A percentile compares a stretch with the other conserved stretches of the same genome.
These are phyloP conservation scores for Neonectria magnoliae DNA, from an alignment of 2,329 filamentous ascomycete species.

Conservation along the genomic window DNA sequence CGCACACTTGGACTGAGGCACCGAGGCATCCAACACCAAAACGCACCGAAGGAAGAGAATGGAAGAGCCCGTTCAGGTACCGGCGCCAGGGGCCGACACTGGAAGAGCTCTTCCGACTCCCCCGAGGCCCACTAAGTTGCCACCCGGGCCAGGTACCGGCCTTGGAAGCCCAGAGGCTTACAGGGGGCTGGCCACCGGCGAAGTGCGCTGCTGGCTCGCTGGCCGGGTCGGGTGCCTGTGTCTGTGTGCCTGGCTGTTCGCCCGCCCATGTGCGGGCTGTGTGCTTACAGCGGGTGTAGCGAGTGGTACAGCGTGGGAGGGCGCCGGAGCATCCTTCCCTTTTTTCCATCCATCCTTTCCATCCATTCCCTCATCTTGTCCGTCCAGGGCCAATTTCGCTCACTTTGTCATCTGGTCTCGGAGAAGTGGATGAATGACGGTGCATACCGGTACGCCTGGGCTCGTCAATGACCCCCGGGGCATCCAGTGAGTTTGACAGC, in stretches of 20 bases:
- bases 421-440: not conserved
- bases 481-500: conserved; percentile 14
- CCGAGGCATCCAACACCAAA: not conserved
- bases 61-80: conserved; percentile 33
- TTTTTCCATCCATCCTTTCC: not conserved
- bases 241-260: not conserved
- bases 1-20: not conserved
- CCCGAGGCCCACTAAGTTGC: conserved; percentile 30
- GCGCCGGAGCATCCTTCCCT: conserved; percentile 3
- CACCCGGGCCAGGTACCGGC: conserved; percentile 37
- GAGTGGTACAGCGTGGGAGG: conserved; percentile 6
- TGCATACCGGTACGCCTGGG: not conserved
- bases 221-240: conserved; percentile 2
- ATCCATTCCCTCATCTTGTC: not conserved
- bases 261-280: not conserved
- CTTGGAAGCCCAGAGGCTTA: conserved; percentile 5
- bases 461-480: not conserved
- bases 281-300: conserved; percentile 10
- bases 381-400: conserved; percentile 19
- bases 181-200: conserved; percentile 24
- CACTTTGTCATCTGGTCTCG: conserved; percentile 8
- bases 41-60: not conserved
- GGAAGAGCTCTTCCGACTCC: conserved; percentile 27
- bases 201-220: not conserved
- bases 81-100: conserved; percentile 40